phyloP scores from a whole-genome alignment of 768 basidiomycete genomes.

The Agaricus blazei region DNA sequence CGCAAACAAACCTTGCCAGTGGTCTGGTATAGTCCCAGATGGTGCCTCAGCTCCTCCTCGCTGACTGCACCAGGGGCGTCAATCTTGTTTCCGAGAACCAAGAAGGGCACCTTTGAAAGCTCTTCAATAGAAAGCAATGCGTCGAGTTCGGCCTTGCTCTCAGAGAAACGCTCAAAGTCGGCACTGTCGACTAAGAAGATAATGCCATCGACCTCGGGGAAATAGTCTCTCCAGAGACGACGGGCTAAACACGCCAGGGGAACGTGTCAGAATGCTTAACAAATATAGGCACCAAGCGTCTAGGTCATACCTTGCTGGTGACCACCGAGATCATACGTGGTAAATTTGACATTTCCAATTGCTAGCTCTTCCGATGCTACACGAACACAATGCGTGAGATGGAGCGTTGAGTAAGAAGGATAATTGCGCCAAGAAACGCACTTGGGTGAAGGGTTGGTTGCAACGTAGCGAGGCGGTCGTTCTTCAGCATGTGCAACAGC shows the following conservation, averaged over 20 bases:
- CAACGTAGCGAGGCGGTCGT: conserved; percentile 93
- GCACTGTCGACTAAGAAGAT: conserved; percentile 97
- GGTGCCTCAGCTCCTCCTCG: conserved; percentile 94
- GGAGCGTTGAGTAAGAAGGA: conserved; percentile 5
- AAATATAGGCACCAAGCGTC: background rate
- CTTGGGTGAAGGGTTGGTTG: conserved; percentile 99
- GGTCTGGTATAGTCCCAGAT: conserved; percentile 96
- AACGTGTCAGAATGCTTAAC: background rate
- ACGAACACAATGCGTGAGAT: conserved; percentile 9
- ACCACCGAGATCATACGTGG: conserved; percentile 96
- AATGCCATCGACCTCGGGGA: conserved; percentile 99
- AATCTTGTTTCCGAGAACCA: conserved; percentile 98
- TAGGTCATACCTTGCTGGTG: conserved; percentile 82
- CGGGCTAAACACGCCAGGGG: conserved; percentile 51
- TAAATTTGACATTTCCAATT: conserved; percentile 99
- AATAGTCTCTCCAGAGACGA: conserved; percentile 99
- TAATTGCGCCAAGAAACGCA: conserved; percentile 31
- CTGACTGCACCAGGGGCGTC: conserved; percentile 97
- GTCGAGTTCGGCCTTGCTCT: conserved; percentile 97
- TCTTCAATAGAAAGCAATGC: conserved; percentile 94
- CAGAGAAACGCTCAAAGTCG: conserved; percentile 93
- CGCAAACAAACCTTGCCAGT: conserved; percentile 81
- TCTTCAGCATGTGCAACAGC: conserved; percentile 98
- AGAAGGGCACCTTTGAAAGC: conserved; percentile 94
- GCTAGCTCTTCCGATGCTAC: conserved; percentile 97